Conservation (phyloP, 2,329 filamentous ascomycete species). For the Samsoniella hepiali region DNA sequence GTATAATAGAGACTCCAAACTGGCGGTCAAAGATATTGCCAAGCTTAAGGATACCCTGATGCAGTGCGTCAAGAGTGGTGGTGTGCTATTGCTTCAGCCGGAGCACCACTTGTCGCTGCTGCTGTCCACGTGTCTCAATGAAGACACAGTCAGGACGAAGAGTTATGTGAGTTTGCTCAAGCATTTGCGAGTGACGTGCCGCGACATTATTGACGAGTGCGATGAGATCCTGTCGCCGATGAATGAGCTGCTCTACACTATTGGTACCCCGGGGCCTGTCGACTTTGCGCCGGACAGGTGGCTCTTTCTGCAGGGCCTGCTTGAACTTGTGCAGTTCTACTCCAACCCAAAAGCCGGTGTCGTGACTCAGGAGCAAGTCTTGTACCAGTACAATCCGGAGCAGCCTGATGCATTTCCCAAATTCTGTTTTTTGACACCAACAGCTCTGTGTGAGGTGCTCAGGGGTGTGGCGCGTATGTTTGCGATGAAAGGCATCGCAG, state of each 20-base stretch:
- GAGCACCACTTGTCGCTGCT: conserved; percentile 64
- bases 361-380: neutral
- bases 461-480: conserved; percentile 35
- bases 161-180: conserved; percentile 40
- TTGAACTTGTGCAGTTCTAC: neutral
- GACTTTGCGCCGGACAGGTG: conserved; percentile 56
- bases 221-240: conserved; percentile 61
- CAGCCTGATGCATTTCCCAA: neutral
- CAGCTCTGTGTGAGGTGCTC: conserved; percentile 10
- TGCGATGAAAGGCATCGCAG: conserved; percentile 31
- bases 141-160: conserved; percentile 27
- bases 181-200: conserved; percentile 41
- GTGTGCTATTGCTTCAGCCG: conserved; percentile 59
- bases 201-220: conserved; percentile 63
- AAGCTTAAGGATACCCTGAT: conserved; percentile 38
- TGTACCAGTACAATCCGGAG: neutral
- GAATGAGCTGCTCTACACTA: conserved; percentile 62
- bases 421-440: neutral
- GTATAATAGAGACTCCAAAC: conserved; percentile 49
- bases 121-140: conserved; percentile 48
- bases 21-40: conserved; percentile 30
- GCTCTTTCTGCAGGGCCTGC: conserved; percentile 45
- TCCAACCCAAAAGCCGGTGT: neutral
- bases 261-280: conserved; percentile 49
- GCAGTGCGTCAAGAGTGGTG: conserved; percentile 48